A percentile compares a stretch with the other conserved stretches of the same genome.
Evolutionary conservation across 2,329 filamentous ascomycete genomes (phyloP).

Genomic region (Arachnopeziza araneosa): DNA sequence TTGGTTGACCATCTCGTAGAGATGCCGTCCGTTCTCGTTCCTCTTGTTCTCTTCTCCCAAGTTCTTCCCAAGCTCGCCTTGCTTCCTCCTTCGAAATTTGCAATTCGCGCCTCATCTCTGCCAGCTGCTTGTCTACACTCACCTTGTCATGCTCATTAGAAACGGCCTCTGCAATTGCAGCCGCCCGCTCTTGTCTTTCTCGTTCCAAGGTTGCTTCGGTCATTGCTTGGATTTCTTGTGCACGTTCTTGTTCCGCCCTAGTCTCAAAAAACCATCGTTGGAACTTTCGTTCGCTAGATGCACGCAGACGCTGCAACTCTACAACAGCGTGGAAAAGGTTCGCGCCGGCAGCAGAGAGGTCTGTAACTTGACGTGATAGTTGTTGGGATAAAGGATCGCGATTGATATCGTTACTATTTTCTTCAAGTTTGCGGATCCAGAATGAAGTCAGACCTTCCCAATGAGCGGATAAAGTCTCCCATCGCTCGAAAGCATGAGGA

Average conservation of each 20-base stretch:
- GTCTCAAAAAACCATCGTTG: slow-evolving; percentile 99
- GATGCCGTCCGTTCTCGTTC: slow-evolving; percentile 82
- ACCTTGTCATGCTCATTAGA: slow-evolving; percentile 63
- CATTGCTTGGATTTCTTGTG: slow-evolving; percentile 75
- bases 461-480: slow-evolving; percentile 94
- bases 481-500: slow-evolving; percentile 94
- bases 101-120: slow-evolving; percentile 87
- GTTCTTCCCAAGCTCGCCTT: slow-evolving; percentile 91
- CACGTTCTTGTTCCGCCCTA: slow-evolving; percentile 76
- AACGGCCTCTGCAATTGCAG: slow-evolving; percentile 61
- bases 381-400: slow-evolving; percentile 80
- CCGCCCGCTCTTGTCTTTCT: slow-evolving; percentile 65
- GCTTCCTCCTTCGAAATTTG: slow-evolving; percentile 96
- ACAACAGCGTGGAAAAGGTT: slow-evolving; percentile 98
- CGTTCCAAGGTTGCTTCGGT: slow-evolving; percentile 70
- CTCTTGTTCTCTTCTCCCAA: slow-evolving; percentile 87
- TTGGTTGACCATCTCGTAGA: slow-evolving; percentile 82
- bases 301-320: slow-evolving; percentile 85
- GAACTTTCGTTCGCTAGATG: slow-evolving; percentile 95
- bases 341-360: slow-evolving; percentile 92
- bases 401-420: slow-evolving; percentile 81
- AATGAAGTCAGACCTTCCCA: slow-evolving; percentile 98
- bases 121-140: slow-evolving; percentile 70
- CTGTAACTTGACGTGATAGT: slow-evolving; percentile 88
- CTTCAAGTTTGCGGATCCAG: slow-evolving; percentile 87